Percentiles rank a stretch among this genome's conserved stretches.
Evolutionary conservation across 1,284 basidiomycete genomes (phyloP).

Genomic region (Marasmius oreades): DNA sequence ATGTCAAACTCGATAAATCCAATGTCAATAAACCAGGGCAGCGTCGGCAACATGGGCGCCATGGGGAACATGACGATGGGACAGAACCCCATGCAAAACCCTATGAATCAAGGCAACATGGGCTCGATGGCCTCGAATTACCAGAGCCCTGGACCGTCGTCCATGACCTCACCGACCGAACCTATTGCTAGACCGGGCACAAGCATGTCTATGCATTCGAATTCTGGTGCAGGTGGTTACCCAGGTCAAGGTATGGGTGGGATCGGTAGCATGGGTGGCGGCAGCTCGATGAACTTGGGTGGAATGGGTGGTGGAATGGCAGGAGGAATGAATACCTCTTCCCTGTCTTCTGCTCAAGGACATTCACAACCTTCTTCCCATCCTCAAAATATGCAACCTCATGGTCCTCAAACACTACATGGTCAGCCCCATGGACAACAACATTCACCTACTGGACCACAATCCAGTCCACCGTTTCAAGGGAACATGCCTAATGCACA

Average conservation of each 20-base stretch:
- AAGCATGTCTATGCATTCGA: conserved; percentile 6
- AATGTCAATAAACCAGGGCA: conserved; percentile 3
- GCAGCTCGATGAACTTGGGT: conserved; percentile 18
- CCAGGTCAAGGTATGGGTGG: neutral
- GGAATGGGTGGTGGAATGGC: conserved; percentile 9
- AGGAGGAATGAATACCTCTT: neutral
- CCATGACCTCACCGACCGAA: neutral
- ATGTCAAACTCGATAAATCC: conserved; percentile 3
- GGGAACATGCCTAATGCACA: neutral
- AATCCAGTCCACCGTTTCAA: neutral
- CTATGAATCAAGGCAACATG: conserved; percentile 13
- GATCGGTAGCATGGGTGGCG: conserved; percentile 8
- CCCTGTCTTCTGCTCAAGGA: neutral
- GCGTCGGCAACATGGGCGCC: conserved; percentile 12
- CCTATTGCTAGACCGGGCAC: conserved; percentile 2
- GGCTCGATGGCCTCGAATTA: conserved; percentile 11
- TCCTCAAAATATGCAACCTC: neutral
- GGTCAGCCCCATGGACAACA: neutral
- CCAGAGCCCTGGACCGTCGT: conserved; percentile 1
- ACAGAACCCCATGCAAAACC: conserved; percentile 6
- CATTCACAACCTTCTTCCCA: neutral
- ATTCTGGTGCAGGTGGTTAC: conserved; percentile 11
- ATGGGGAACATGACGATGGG: conserved; percentile 14
- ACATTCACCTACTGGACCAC: neutral
- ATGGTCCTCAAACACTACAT: neutral